Evolutionary conservation across 345 rosid species (phyloP), one percentile per base, ranked within the genome.

Genomic region (Murraya koenigii): DNA sequence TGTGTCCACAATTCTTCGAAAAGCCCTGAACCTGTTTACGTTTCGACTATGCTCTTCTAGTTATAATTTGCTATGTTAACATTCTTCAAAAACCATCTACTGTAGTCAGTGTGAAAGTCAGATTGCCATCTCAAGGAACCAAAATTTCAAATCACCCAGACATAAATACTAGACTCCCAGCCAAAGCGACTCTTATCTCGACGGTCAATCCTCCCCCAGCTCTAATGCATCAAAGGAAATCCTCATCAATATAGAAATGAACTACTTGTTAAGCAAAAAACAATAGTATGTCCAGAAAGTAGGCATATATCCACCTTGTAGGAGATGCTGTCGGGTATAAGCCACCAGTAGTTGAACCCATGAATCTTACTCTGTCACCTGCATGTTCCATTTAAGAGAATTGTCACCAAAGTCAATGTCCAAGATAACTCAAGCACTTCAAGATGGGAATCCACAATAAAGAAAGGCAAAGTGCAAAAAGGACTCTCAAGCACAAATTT

Each of bases 341-440:
- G 81, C 85, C 86, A 78, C 89, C 78, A 71, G 88, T 82, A 80
- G 88, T 74, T 25, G 86, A 75, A 47, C 83, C 86, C 28, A 77
- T 47, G 84, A 84, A 95, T 79, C 84, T 86, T 78, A 95, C 95
- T 84, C 89, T 85, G 83, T 95, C 97, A 75, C 95, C 98, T 95
- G 84, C 82, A 84, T 74, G 68, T 78, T 62, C 75, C 75, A 77
- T 67, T 19, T 73, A 60, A 70, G 60, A 70, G 26, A 87, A 73
- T 71, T 74, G 33, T 76, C 54, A 70, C 63, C 70, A 71, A 35
- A 68, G 69, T 66, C 22, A 76, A 78, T 79, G 78, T 73, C 75
- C 80, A 69, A 64, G 54, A 81, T 35, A 66, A 68, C 14, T 14
- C 14, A 35, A 23, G 17, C 64, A 36, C 23, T 75, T 69, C 35